A percentile compares a stretch with the other conserved stretches of the same genome.
phyloP scores from a whole-genome alignment of 768 basidiomycete genomes.

The Lentinula raphanica region DNA sequence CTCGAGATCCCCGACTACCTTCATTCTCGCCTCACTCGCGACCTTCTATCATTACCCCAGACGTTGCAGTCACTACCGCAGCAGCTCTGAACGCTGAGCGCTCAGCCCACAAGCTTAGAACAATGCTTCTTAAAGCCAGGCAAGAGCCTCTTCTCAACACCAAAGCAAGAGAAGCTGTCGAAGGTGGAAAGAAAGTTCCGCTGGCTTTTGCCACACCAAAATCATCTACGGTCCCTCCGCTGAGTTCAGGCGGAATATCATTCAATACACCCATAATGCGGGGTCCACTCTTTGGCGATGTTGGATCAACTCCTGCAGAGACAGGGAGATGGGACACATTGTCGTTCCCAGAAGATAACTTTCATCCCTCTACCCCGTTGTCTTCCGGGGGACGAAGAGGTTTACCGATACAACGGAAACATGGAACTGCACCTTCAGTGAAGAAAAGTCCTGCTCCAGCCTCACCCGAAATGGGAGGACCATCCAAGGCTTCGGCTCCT shows the following conservation, averaged over 20 bases:
- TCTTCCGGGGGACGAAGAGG: slow-evolving; percentile 27
- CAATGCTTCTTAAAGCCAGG: slow-evolving; percentile 54
- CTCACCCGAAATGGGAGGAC: slow-evolving; percentile 14
- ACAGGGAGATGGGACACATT: slow-evolving; percentile 16
- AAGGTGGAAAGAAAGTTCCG: slow-evolving; percentile 20
- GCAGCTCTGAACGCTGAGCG: slow-evolving; percentile 81
- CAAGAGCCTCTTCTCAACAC: slow-evolving; percentile 65
- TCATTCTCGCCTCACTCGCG: slow-evolving; percentile 31
- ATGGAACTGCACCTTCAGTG: slow-evolving; percentile 16
- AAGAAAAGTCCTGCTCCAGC: slow-evolving; percentile 26
- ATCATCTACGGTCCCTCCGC: background rate
- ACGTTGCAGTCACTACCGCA: slow-evolving; percentile 70
- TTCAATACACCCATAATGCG: slow-evolving; percentile 12
- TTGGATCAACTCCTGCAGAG: slow-evolving; percentile 5
- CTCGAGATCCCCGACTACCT: slow-evolving; percentile 39
- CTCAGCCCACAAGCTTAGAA: slow-evolving; percentile 65
- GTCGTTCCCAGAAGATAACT: slow-evolving; percentile 36
- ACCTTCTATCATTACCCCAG: slow-evolving; percentile 47
- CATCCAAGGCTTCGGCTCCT: slow-evolving; percentile 18
- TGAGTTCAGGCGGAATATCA: slow-evolving; percentile 5
- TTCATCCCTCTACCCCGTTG: slow-evolving; percentile 30
- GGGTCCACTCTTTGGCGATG: slow-evolving; percentile 20
- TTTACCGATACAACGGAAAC: background rate
- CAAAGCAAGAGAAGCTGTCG: slow-evolving; percentile 34
- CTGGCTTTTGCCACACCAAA: slow-evolving; percentile 33